Base-by-base conservation (phyloP, 2,329 filamentous ascomycete genomes). In the Pezicula neosporulosa region DNA sequence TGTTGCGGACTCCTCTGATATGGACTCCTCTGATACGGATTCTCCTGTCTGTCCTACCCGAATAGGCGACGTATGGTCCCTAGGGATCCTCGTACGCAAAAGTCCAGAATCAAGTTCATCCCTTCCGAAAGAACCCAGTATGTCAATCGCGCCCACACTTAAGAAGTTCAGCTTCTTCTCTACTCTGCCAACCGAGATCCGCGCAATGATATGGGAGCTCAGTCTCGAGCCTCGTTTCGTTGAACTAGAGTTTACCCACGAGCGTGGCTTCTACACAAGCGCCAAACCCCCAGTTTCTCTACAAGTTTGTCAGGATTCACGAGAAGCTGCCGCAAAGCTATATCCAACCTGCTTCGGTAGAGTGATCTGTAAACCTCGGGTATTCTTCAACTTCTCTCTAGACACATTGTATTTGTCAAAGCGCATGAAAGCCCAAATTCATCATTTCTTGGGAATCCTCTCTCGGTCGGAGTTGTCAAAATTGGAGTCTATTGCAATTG, bases 171-270 rank as follows among this genome's bases (percentile, higher is more conserved):
- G 39, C 4, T 5, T 36, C 6, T 61, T 61, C 18, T 15, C 27
- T 13, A 47, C 50, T 6, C 52, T 61, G 19, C 60, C 60, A 12
- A 45, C 38, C 12, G 60, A 63, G 35, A 43, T 61, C 7, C 53
- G 54, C 7, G 16, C 18, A 2, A 56, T 49, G 6, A 58, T 60
- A 9, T 63, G 57, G 57, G 27, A 52, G 1, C 30, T 56, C 3
- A 50, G 54, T 9, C 44, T 61, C 6, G 8, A 42, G n/a, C 48
- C 54, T 15, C 52, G 56, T 8, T 18, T 27, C 3, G 45, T 61
- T 3, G 52, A 54, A 33, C 16, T 61, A 6, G 2, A 36, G 4
- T 55, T 24, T 37, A 10, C 4, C 15, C 2, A 24, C 4, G 36
- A 45, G 15, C 27, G 39, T 16, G 57, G 55, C 15, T 58, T 57